Conservation (phyloP, 805 yeast genomes). For the Sugiyamaella valdiviana region DNA sequence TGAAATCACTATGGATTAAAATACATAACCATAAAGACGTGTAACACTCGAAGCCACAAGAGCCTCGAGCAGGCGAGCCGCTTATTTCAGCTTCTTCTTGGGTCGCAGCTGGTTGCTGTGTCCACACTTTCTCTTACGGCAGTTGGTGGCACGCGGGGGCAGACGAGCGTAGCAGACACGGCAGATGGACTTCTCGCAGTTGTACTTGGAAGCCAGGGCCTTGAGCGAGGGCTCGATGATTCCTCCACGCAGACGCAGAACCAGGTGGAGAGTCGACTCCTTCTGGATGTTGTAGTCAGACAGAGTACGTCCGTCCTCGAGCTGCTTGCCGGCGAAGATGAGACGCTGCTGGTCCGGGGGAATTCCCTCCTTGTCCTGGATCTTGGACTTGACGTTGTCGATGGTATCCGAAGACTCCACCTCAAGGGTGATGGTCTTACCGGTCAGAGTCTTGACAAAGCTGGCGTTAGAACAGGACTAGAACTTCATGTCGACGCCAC, state of each 20-base stretch:
- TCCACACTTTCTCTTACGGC: slow-evolving; percentile 99
- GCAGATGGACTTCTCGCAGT: slow-evolving; percentile 99
- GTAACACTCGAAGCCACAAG: slow-evolving; percentile 4
- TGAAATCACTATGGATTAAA: neutral
- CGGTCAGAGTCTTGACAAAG: slow-evolving; percentile 34
- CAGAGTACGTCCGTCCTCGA: slow-evolving; percentile 98
- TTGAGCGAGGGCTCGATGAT: slow-evolving; percentile 99
- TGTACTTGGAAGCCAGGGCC: slow-evolving; percentile 98
- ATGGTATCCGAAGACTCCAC: slow-evolving; percentile 98
- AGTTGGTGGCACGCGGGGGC: slow-evolving; percentile 99
- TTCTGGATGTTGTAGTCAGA: slow-evolving; percentile 99
- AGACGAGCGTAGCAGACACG: slow-evolving; percentile 99
- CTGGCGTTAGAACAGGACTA: slow-evolving; percentile 12
- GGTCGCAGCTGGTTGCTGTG: slow-evolving; percentile 99
- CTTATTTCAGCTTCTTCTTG: slow-evolving; percentile 97
- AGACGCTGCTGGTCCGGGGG: slow-evolving; percentile 99
- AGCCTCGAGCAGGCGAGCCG: slow-evolving; percentile 32
- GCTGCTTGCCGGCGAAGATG: slow-evolving; percentile 99
- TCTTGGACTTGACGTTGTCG: slow-evolving; percentile 97
- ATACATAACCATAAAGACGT: slow-evolving; percentile 7
- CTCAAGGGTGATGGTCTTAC: slow-evolving; percentile 67
- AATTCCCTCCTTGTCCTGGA: slow-evolving; percentile 98
- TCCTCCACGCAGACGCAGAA: slow-evolving; percentile 97
- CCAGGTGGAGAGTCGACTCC: slow-evolving; percentile 97
- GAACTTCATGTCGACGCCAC: neutral